A percentile compares a stretch with the other conserved stretches of the same genome.
phyloP scores from a whole-genome alignment of 2,329 filamentous ascomycete genomes.

The Cytospora schulzeri region DNA sequence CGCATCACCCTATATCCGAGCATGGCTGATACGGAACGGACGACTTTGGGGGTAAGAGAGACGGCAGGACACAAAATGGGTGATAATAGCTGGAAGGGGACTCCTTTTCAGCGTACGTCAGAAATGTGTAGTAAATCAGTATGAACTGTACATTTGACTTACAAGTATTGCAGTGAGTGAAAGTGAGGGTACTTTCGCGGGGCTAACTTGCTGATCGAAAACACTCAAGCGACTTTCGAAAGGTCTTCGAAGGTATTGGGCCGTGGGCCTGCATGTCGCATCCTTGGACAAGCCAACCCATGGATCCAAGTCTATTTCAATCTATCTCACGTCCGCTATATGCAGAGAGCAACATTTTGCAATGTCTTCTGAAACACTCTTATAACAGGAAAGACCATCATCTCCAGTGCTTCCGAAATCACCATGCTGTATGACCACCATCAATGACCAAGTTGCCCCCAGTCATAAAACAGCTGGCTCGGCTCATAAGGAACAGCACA shows the following conservation, averaged over 20 bases:
- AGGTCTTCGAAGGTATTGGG: too few relatives aligned
- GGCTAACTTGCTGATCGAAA: too few relatives aligned
- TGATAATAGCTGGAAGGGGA: background rate
- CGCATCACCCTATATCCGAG: background rate
- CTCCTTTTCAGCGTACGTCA: background rate
- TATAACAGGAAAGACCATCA: background rate
- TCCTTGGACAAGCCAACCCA: too few relatives aligned
- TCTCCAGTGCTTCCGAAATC: constrained; percentile 29
- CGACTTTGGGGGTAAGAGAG: background rate
- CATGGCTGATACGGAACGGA: background rate
- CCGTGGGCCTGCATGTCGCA: too few relatives aligned
- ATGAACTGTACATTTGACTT: too few relatives aligned
- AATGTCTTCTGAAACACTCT: background rate
- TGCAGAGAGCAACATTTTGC: background rate
- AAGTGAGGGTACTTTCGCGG: too few relatives aligned
- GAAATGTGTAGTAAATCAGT: too few relatives aligned
- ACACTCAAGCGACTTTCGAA: too few relatives aligned
- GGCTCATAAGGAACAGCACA: constrained; percentile 61
- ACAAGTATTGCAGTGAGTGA: too few relatives aligned
- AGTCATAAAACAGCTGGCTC: constrained; percentile 67
- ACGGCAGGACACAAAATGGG: too few relatives aligned
- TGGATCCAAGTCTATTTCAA: too few relatives aligned
- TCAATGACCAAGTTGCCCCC: constrained; percentile 58
- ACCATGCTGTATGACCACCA: constrained; percentile 60
- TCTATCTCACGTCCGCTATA: background rate